Conservation (phyloP, 1,139 yeast genomes). For the Lodderomyces elongisporus region DNA sequence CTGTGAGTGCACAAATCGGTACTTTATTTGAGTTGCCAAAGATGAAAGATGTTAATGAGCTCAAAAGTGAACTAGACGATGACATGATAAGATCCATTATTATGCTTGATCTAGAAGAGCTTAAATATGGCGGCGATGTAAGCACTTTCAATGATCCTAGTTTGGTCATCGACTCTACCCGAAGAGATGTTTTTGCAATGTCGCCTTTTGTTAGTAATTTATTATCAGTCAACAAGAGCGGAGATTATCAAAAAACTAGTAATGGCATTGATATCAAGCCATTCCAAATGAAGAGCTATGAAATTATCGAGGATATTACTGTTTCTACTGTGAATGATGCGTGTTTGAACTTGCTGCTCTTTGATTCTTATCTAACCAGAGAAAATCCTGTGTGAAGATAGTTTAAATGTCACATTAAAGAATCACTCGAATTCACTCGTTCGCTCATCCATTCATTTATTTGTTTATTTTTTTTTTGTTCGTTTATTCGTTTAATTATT, state of each 20-base stretch:
- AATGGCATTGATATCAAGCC: constrained; percentile 4
- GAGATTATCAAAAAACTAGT: constrained; percentile 4
- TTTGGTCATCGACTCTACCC: constrained; percentile 19
- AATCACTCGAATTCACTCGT: no score
- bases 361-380: constrained; percentile 67
- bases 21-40: constrained; percentile 34
- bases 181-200: constrained; percentile 14
- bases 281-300: constrained; percentile 46
- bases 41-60: constrained; percentile 24
- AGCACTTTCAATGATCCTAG: constrained; percentile 27
- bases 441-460: no score
- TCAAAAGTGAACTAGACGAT: constrained; percentile 20
- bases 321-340: constrained; percentile 51
- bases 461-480: no score
- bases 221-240: constrained; percentile 1
- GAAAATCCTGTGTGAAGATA: constrained; percentile 35
- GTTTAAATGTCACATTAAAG: neutral
- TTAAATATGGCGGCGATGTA: constrained; percentile 30
- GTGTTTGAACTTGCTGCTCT: constrained; percentile 64
- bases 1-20: constrained; percentile 11
- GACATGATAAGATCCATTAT: constrained; percentile 22
- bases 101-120: constrained; percentile 33
- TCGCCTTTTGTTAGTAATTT: constrained; percentile 11
- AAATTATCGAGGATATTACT: constrained; percentile 55
- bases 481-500: no score